phyloP scores from a whole-genome alignment of 1,139 yeast genomes.

The Yarrowia galli region DNA sequence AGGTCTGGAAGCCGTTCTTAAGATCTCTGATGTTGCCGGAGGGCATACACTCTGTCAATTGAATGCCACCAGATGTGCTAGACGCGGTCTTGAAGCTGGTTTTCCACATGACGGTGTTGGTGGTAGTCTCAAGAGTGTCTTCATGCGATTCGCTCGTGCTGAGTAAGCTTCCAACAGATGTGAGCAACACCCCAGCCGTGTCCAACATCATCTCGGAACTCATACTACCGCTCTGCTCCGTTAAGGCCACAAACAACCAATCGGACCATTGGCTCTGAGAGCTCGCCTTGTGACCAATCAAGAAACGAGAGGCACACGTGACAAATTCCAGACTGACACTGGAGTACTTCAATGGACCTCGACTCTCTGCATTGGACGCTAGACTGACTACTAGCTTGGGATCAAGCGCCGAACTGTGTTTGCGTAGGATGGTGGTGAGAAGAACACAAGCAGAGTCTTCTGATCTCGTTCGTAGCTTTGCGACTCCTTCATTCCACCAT shows the following conservation, averaged over 20 bases:
- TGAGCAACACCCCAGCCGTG: neutral
- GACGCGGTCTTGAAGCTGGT: neutral
- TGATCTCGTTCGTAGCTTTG: slow-evolving; percentile 11
- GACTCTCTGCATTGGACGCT: neutral
- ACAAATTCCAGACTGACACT: neutral
- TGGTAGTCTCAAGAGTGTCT: neutral
- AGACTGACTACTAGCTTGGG: slow-evolving; percentile 10
- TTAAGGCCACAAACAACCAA: slow-evolving; percentile 2
- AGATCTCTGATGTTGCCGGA: neutral
- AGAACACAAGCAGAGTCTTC: slow-evolving; percentile 28
- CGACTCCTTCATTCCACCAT: slow-evolving; percentile 14
- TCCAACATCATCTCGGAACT: neutral
- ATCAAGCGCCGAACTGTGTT: neutral
- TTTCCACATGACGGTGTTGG: slow-evolving; percentile 8
- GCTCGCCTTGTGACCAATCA: neutral
- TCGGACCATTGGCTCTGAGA: neutral
- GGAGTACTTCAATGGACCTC: neutral
- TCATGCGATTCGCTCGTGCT: neutral
- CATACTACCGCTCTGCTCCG: neutral
- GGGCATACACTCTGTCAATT: neutral
- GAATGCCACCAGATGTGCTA: neutral
- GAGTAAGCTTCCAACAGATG: neutral
- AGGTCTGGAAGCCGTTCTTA: neutral
- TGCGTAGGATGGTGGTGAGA: neutral
- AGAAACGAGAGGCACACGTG: neutral